A percentile compares a stretch with the other conserved stretches of the same genome.
phyloP scores from a whole-genome alignment of 75 land plant genomes.

The Pinus albicaulis region DNA sequence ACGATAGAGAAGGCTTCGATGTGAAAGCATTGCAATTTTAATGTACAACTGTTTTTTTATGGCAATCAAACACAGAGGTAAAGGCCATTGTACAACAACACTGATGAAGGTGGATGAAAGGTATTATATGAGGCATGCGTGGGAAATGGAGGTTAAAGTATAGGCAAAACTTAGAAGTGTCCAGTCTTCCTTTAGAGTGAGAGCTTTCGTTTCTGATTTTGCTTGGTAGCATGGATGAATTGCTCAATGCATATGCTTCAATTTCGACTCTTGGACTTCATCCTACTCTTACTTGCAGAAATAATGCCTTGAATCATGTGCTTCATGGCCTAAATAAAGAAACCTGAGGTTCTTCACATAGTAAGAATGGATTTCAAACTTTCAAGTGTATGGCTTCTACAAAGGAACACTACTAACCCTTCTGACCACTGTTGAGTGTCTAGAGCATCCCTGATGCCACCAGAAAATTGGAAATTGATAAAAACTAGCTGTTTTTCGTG shows the following conservation, averaged over 20 bases:
- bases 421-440: constrained; percentile 67
- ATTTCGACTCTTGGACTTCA: neutral
- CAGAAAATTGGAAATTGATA: constrained; percentile 31
- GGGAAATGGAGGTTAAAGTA: too few species aligned
- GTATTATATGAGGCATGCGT: too few species aligned
- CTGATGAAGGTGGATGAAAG: too few species aligned
- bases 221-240: neutral
- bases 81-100: too few species aligned
- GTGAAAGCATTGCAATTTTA: too few species aligned
- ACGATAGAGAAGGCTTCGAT: too few species aligned
- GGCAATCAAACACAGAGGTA: too few species aligned
- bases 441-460: constrained; percentile 24
- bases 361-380: neutral
- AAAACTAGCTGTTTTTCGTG: constrained; percentile 62
- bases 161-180: too few species aligned
- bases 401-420: constrained; percentile 80
- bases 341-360: neutral
- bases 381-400: constrained; percentile 9
- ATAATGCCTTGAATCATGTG: neutral
- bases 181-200: too few species aligned
- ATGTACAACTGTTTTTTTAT: too few species aligned
- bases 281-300: neutral
- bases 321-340: neutral
- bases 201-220: neutral
- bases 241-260: neutral